phyloP scores from a whole-genome alignment of 1,284 basidiomycete species.

The Ganoderma lingzhi region DNA sequence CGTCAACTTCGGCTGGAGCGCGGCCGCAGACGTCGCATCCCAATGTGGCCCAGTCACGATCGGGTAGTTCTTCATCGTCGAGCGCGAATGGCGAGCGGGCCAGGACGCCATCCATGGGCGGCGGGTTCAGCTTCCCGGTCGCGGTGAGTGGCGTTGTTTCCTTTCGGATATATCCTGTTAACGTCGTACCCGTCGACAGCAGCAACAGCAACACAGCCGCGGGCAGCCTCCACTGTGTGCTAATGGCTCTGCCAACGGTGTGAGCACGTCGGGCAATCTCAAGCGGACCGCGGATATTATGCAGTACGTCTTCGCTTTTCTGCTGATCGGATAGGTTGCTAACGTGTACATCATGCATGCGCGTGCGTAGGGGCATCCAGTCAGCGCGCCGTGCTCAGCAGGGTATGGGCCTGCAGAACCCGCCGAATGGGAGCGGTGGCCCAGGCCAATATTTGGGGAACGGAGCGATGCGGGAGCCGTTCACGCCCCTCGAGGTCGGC shows the following conservation, averaged over 20 bases:
- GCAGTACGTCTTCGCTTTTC: slow-evolving; percentile 42
- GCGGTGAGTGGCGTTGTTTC: slow-evolving; percentile 1
- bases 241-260: slow-evolving; percentile 2
- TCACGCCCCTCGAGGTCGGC: slow-evolving; percentile 49
- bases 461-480: slow-evolving; percentile 43
- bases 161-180: neutral
- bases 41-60: neutral
- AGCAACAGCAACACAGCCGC: slow-evolving; percentile 18
- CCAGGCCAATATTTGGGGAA: neutral
- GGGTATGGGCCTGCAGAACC: slow-evolving; percentile 57
- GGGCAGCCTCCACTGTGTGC: neutral
- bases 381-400: slow-evolving; percentile 34
- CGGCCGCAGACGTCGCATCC: neutral
- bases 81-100: slow-evolving; percentile 35
- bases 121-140: slow-evolving; percentile 61
- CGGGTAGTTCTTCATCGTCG: neutral
- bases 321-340: neutral
- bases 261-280: slow-evolving; percentile 30
- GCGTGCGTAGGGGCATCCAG: slow-evolving; percentile 19
- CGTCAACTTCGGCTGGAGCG: neutral
- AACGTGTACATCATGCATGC: neutral
- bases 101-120: slow-evolving; percentile 53
- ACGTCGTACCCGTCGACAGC: neutral
- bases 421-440: slow-evolving; percentile 23
- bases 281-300: slow-evolving; percentile 51